Base-by-base conservation (phyloP, 2,329 filamentous ascomycete genomes). In the Penicillium hesseltinei region DNA sequence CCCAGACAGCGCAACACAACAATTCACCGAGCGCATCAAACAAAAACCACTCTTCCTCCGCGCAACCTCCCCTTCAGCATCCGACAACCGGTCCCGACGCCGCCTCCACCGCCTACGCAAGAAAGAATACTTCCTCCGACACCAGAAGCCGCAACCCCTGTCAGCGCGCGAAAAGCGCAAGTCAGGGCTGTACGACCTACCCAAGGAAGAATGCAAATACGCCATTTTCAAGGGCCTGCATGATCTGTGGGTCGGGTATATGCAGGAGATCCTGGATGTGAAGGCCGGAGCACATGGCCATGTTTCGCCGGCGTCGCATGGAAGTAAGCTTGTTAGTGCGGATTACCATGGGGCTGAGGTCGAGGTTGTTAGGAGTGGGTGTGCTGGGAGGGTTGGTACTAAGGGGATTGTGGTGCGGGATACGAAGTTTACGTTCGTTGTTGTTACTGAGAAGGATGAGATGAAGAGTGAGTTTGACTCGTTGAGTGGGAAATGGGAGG, bases 341-440 rank as follows among this genome's bases (percentile, higher is more conserved):
- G 94, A 99, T 75, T 93, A 92, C 68, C 92, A 97, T 72, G 94
- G 94, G 2, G 92, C 93, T 17, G 79, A 86, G 65, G 73, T 97
- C 21, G 86, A 92, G 76, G 91, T 97, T 23, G 89, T 93, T 54
- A 79, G 92, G 66, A 94, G 92, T 73, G 78, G 84, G 31, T 97
- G 92, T 72, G 84, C 88, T 17, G 87, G 89, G 53, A 82, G 93
- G 17, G 92, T 99, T 0, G 93, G 94, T 0, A 76, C 93, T 53
- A 84, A 81, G 66, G 94, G 94, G 17, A 93, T 97, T 66, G 89
- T 97, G 59, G 86, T 97, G 40, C 87, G 90, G 71, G 94, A 99
- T 77, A 88, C 89, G 51, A 91, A 89, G 71, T 93, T 89, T 69
- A 88, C 89, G 1, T 90, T 97, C 74, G 90, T 96, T 73, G 77